Percentiles rank a stretch among this genome's conserved stretches.
Conservation (phyloP, 352 stramenopile genomes). For the Phytophthora multivora region DNA sequence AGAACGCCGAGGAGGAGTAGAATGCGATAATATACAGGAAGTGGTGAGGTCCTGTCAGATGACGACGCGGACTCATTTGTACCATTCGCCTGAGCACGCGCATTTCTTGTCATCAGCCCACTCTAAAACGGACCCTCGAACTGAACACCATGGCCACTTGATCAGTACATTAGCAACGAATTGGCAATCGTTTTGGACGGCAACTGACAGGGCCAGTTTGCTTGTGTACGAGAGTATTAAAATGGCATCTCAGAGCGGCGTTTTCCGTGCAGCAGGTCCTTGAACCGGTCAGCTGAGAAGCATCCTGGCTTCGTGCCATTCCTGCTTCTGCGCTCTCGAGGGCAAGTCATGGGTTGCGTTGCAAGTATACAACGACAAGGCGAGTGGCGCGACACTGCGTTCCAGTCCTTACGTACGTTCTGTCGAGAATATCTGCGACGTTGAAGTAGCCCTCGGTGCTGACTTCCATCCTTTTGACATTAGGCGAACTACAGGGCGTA, state of each 20-base stretch:
- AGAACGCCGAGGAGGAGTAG: slow-evolving; percentile 20
- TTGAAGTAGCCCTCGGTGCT: slow-evolving; percentile 4
- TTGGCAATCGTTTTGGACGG: slow-evolving; percentile 3
- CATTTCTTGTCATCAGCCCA: slow-evolving; percentile 16
- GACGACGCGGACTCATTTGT: slow-evolving; percentile 10
- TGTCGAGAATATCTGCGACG: background rate
- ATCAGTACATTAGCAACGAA: background rate
- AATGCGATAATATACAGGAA: background rate
- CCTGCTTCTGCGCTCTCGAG: slow-evolving; percentile 5
- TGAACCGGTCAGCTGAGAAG: slow-evolving; percentile 12
- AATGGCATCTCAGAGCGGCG: slow-evolving; percentile 4
- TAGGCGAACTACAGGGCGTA: slow-evolving; percentile 70
- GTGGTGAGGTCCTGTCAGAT: background rate
- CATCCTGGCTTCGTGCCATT: slow-evolving; percentile 14
- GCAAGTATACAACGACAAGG: slow-evolving; percentile 18
- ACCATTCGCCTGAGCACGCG: background rate
- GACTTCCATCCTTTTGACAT: slow-evolving; percentile 12
- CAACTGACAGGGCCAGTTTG: background rate
- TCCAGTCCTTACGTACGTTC: slow-evolving; percentile 8
- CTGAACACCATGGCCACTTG: slow-evolving; percentile 2
- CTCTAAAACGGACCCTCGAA: slow-evolving; percentile 9
- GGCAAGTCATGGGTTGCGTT: slow-evolving; percentile 36
- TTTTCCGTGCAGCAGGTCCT: slow-evolving; percentile 13
- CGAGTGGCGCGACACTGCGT: background rate
- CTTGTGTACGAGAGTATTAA: slow-evolving; percentile 5